Percentiles rank a stretch among this genome's conserved stretches.
phyloP scores from a whole-genome alignment of 1,284 basidiomycete species.

The Rhodofomes roseus region DNA sequence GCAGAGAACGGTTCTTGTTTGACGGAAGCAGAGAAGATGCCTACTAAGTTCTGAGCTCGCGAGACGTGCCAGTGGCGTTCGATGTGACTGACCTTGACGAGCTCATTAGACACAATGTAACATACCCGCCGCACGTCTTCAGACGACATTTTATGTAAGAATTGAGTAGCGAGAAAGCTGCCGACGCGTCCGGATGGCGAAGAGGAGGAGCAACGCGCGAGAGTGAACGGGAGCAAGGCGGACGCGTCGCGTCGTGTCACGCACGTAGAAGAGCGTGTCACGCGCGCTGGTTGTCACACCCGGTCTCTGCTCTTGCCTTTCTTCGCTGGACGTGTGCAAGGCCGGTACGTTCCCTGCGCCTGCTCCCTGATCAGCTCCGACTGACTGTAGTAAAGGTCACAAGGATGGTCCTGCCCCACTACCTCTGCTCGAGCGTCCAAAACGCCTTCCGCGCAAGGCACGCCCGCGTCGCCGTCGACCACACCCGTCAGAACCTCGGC shows the following conservation, averaged over 20 bases:
- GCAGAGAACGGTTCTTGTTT: constrained; percentile 73
- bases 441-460: constrained; percentile 87
- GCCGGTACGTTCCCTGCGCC: not conserved
- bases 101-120: constrained; percentile 58
- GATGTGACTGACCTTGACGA: constrained; percentile 39
- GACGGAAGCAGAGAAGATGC: constrained; percentile 75
- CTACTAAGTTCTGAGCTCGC: constrained; percentile 25
- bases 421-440: constrained; percentile 82
- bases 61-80: not conserved
- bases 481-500: constrained; percentile 79
- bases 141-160: not conserved
- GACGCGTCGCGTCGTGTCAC: not conserved
- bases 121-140: not conserved
- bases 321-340: not conserved
- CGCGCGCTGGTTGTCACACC: not conserved
- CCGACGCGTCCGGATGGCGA: no score
- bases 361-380: not conserved
- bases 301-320: not conserved
- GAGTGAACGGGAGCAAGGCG: not conserved
- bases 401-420: constrained; percentile 65
- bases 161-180: no score
- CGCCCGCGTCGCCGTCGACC: constrained; percentile 66
- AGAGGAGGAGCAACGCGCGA: no score
- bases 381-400: not conserved
- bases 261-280: not conserved